Base-by-base conservation (phyloP, 1,284 basidiomycete species). In the Naganishia sp. region DNA sequence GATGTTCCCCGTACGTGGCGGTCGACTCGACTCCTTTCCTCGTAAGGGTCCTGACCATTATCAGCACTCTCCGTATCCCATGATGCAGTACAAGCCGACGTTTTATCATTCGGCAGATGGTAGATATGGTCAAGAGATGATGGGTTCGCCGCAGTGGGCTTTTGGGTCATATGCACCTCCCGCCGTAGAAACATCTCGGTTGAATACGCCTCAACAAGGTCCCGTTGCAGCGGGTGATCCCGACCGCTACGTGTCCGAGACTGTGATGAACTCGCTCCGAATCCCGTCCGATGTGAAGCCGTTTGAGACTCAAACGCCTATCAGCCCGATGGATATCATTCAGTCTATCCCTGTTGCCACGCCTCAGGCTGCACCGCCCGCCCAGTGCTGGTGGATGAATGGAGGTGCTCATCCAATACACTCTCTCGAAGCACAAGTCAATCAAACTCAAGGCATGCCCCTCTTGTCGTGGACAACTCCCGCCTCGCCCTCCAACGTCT, bases 1-100 rank as follows among this genome's bases (percentile, higher is more conserved):
- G 46, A 70, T 72, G 23, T 62, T 68, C 9, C 68, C 73, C 58
- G 57, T 76, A n/a, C 69, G 71, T 25, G 71, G 72, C 23, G 66
- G 56, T 53, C 46, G 42, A 31, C 54, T 51, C 21, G 58, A 61
- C 3, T 51, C 31, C 35, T 61, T 50, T 25, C 7, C 35, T 51
- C 47, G 41, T 23, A 58, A 58, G 35, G 56, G 10, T 9, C 35
- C 35, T 9, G 35, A 39, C 7, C 47, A 49, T 11, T 21, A 21
- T 21, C 25, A 35, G 41, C 9, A 35, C 11, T 47, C 45, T 39
- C 58, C 58, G 2, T 61, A 61, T 28, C 47, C 32, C 18, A 32
- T 50, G 21, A 41, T 47, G 17, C 58, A 54, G 32, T 18, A 54
- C 39, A 41, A 35, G 18, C 52, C 52, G 9, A 54, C 52, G 15